Evolutionary conservation across 345 rosid species (phyloP).

Genomic region (Populus nigra): DNA sequence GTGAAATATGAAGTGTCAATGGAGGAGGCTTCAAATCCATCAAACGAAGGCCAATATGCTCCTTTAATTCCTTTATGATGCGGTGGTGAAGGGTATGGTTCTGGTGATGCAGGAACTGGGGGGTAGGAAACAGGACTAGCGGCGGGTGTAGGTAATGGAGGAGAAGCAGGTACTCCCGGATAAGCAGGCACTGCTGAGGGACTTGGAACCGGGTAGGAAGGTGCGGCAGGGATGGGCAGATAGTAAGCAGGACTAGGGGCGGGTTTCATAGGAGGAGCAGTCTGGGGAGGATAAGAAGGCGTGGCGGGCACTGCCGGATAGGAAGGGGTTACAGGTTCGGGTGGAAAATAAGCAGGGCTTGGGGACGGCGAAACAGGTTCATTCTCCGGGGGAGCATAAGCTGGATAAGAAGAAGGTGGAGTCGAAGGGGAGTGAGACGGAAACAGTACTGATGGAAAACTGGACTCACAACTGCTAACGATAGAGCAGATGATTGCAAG

Average conservation of each 20-base stretch:
- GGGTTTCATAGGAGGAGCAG: too few species aligned
- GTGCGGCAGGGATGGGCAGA: background rate
- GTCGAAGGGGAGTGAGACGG: background rate
- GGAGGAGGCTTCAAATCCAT: constrained; percentile 30
- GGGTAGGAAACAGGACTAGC: background rate
- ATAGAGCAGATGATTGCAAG: background rate
- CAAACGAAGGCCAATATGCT: constrained; percentile 43
- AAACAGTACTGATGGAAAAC: background rate
- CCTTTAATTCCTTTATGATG: constrained; percentile 27
- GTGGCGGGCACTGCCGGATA: background rate
- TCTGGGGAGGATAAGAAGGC: background rate
- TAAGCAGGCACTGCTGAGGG: background rate
- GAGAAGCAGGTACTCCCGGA: background rate
- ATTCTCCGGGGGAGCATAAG: background rate
- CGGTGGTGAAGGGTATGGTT: background rate
- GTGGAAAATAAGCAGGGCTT: background rate
- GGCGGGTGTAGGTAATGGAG: background rate
- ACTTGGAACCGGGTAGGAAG: background rate
- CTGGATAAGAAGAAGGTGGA: background rate
- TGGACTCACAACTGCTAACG: background rate
- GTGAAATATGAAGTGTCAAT: constrained; percentile 44
- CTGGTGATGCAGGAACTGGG: background rate
- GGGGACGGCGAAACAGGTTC: background rate
- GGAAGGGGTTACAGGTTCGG: background rate
- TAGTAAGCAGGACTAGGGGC: too few species aligned